These are phyloP conservation scores for Lotmaria passim DNA, from an alignment of 208 protist genomes.

Conservation along the genomic window DNA sequence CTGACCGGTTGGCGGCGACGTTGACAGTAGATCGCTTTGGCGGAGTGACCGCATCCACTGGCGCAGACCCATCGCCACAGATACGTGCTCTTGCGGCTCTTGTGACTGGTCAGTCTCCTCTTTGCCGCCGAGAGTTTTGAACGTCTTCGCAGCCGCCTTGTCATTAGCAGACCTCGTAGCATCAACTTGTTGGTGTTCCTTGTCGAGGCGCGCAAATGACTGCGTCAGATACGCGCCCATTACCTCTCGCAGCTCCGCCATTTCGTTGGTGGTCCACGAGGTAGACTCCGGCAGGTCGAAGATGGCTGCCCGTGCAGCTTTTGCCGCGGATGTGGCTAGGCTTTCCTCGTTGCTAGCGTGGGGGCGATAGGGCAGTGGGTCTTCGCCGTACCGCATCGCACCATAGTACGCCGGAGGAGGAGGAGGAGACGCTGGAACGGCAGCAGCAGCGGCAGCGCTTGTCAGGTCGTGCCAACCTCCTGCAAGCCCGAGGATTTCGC, in stretches of 20 bases:
- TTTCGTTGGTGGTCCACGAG: constrained; percentile 9
- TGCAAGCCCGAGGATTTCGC: constrained; percentile 9
- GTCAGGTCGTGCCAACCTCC: constrained; percentile 7
- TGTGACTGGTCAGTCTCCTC: neutral
- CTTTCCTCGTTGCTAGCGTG: too few relatives aligned
- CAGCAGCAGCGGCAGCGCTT: neutral
- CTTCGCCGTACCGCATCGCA: neutral
- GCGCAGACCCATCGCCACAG: neutral
- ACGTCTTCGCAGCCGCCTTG: neutral
- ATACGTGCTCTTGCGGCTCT: neutral
- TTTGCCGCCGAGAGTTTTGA: neutral
- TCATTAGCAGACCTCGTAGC: too few relatives aligned
- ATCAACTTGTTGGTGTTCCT: too few relatives aligned
- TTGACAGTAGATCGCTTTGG: neutral
- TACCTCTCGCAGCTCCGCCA: constrained; percentile 22
- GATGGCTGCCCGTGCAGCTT: neutral
- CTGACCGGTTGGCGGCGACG: too few relatives aligned
- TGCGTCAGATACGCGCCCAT: neutral
- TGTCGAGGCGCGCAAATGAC: neutral
- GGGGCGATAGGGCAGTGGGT: neutral
- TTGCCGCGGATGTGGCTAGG: neutral
- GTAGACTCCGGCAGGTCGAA: neutral
- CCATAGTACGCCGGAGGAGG: neutral
- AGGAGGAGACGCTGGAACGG: neutral
- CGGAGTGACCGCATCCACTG: constrained; percentile 23